Evolutionary conservation across 2,329 filamentous ascomycete genomes (phyloP), one percentile per base, ranked within the genome.

Genomic region (Colletotrichum sansevieriae): DNA sequence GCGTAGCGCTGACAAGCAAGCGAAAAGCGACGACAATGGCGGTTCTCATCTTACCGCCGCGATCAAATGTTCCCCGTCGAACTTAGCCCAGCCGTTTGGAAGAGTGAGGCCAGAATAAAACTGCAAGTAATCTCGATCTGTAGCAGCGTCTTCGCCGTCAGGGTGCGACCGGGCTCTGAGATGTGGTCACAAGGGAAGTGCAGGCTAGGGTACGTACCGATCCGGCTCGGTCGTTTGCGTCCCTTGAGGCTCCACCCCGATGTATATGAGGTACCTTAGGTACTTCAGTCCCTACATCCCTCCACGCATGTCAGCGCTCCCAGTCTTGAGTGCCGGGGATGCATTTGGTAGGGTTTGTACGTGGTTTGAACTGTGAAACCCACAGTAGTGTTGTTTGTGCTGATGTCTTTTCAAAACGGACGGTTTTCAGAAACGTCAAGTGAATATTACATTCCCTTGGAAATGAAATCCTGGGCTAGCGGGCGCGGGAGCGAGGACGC

Each of bases 281-380:
- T 29, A 29, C 29, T 29, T 29, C 29, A 29, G 29, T 29, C 8
- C 29, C 7, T 29, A 43, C 39, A 33, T 55, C 41, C 25, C 22
- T 52, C 55, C 46, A 29, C 54, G 47, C 43, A 39, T 33, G 18
- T 58, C 54, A 58, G 54, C 54, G 33, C 33, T 39, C 33, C 39
- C 22, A n/a, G 43, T 52, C 10, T 25, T 12, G n/a, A 55, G 44
- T 64, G 39, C 52, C 41, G 8, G 65, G 39, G 44, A 65, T 29
- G 65, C 54, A 41, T 39, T 64, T 37, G 62, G 25, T 47, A 65
- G 41, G 47, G 29, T 59, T 60, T 54, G 41, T 51, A 43, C 25
- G 62, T 68, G 56, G 63, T 63, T 70, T 67, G 57, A 68, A 63
- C 63, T 70, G 41, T 70, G 67, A 70, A 70, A 70, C 63, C 51